Evolutionary conservation across 2,329 filamentous ascomycete species (phyloP).

Genomic region (Penicillium griseofulvum): DNA sequence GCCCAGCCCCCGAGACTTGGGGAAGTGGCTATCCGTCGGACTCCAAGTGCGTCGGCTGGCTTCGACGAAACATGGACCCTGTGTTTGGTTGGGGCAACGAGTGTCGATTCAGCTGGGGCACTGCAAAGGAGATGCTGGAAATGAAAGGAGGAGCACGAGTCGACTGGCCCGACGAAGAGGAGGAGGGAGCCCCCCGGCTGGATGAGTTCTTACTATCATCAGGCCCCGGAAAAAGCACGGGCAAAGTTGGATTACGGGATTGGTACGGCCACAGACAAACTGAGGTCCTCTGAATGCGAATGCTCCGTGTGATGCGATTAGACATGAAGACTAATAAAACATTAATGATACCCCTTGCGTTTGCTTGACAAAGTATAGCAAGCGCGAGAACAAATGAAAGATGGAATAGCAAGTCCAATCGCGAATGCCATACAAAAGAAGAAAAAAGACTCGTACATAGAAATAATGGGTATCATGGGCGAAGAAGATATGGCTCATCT

Average conservation of each 20-base stretch:
- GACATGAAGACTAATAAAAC: constrained; percentile 20
- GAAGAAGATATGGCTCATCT: constrained; percentile 7
- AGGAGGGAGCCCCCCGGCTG: constrained; percentile 62
- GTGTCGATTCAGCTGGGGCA: constrained; percentile 94
- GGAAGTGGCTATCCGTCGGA: constrained; percentile 94
- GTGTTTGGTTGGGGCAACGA: constrained; percentile 94
- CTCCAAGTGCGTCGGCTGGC: constrained; percentile 73
- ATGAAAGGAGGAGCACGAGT: constrained; percentile 68
- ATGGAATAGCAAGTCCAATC: not conserved
- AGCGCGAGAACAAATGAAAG: constrained; percentile 17
- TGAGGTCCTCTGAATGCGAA: constrained; percentile 62
- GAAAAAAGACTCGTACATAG: constrained; percentile 10
- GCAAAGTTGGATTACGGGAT: constrained; percentile 68
- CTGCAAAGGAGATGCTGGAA: constrained; percentile 89
- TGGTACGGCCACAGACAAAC: constrained; percentile 78
- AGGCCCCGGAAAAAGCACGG: constrained; percentile 42
- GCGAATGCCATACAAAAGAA: constrained; percentile 7
- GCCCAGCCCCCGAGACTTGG: constrained; percentile 57
- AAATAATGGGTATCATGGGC: constrained; percentile 23
- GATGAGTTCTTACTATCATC: constrained; percentile 69
- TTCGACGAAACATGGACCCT: constrained; percentile 83
- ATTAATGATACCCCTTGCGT: constrained; percentile 28
- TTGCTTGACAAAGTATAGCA: constrained; percentile 5
- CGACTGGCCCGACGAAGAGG: constrained; percentile 78
- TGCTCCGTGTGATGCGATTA: constrained; percentile 10